Evolutionary conservation across 495 filamentous ascomycete species (phyloP).

Genomic region (Tetracladium setigerum): DNA sequence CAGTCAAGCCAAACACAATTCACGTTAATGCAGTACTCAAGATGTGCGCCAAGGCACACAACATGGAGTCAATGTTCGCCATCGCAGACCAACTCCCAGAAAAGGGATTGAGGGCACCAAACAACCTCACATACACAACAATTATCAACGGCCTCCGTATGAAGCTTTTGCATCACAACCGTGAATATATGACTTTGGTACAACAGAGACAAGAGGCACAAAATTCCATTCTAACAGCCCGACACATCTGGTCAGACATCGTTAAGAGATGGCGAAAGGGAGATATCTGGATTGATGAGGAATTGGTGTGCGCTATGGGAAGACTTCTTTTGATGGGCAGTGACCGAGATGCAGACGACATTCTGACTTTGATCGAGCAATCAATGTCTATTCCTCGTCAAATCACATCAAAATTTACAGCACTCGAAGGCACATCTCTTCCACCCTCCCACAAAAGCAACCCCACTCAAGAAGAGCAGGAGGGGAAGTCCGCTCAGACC

Average conservation of each 20-base stretch:
- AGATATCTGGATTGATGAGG: slow-evolving; percentile 61
- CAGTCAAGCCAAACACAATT: slow-evolving; percentile 58
- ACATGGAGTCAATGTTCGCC: slow-evolving; percentile 69
- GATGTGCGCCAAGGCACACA: slow-evolving; percentile 59
- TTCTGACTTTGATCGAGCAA: slow-evolving; percentile 66
- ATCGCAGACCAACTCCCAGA: slow-evolving; percentile 59
- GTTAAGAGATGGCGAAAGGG: slow-evolving; percentile 62
- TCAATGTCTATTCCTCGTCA: slow-evolving; percentile 61
- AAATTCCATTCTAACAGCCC: slow-evolving; percentile 44
- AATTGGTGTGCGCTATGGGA: slow-evolving; percentile 70
- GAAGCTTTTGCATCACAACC: slow-evolving; percentile 18
- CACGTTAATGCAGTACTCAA: slow-evolving; percentile 83
- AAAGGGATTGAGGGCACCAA: slow-evolving; percentile 49
- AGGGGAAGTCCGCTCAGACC: no score
- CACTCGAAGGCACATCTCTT: no score
- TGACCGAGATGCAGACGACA: slow-evolving; percentile 54
- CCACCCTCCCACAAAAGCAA: no score
- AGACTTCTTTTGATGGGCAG: slow-evolving; percentile 54
- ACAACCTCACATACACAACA: slow-evolving; percentile 67
- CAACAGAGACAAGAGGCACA: slow-evolving; percentile 26
- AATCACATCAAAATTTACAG: no score
- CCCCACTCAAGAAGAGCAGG: no score
- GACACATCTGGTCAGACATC: slow-evolving; percentile 74
- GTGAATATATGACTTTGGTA: slow-evolving; percentile 10
- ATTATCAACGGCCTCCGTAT: slow-evolving; percentile 57